Percentiles rank a stretch among this genome's conserved stretches.
Evolutionary conservation across 139 green algal genomes (phyloP).

Genomic region (Chara braunii): DNA sequence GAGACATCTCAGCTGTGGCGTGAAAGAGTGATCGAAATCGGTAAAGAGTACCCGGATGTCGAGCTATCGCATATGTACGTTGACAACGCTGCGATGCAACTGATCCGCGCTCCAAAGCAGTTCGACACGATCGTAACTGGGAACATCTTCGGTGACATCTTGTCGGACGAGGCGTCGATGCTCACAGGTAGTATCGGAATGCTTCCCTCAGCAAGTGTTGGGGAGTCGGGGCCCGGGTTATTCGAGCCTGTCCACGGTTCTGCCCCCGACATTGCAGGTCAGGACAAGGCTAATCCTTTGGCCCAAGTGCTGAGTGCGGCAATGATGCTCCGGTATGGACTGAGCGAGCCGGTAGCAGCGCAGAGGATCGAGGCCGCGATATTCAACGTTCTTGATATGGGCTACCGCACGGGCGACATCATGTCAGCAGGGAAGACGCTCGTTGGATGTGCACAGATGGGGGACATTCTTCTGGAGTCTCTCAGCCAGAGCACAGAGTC

Average conservation of each 20-base stretch:
- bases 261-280: constrained; percentile 92
- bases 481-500: constrained; percentile 21
- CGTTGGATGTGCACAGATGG: constrained; percentile 73
- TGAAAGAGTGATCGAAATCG: constrained; percentile 67
- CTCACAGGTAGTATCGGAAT: constrained; percentile 93
- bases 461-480: constrained; percentile 57
- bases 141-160: constrained; percentile 99
- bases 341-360: constrained; percentile 75
- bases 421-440: constrained; percentile 66
- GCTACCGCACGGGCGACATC: constrained; percentile 84
- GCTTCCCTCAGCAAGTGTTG: constrained; percentile 92
- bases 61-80: constrained; percentile 98
- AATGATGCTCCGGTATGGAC: constrained; percentile 98
- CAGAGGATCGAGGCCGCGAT: constrained; percentile 76
- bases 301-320: constrained; percentile 78
- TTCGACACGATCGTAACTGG: constrained; percentile 97
- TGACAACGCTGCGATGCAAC: constrained; percentile 99
- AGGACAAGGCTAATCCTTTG: constrained; percentile 56
- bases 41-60: constrained; percentile 91
- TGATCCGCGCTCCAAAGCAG: constrained; percentile 61
- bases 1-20: constrained; percentile 63
- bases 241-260: constrained; percentile 96
- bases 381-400: constrained; percentile 67
- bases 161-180: constrained; percentile 96
- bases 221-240: constrained; percentile 70